phyloP scores from a whole-genome alignment of 225 moss, liverwort and hornwort genomes.

The Lunularia cruciata region DNA sequence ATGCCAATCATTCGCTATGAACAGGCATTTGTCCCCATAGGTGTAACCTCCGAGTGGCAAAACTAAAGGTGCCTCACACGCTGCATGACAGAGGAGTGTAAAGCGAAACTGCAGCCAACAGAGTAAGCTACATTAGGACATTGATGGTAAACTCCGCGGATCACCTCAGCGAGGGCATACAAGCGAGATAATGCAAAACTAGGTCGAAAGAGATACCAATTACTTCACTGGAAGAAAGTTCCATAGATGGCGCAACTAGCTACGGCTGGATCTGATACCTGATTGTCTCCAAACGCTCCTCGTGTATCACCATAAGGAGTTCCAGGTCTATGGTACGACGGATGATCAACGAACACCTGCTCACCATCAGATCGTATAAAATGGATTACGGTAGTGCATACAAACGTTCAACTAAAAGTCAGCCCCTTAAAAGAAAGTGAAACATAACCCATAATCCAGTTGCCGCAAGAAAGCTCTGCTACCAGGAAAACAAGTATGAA shows the following conservation, averaged over 20 bases:
- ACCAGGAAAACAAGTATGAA: too few relatives aligned
- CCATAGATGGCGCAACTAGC: too few relatives aligned
- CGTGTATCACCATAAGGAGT: constrained; percentile 95
- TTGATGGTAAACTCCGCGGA: not conserved
- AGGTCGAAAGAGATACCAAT: too few relatives aligned
- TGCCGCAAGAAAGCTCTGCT: too few relatives aligned
- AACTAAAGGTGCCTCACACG: constrained; percentile 87
- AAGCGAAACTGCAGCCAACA: constrained; percentile 70
- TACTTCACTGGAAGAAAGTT: too few relatives aligned
- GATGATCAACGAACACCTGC: constrained; percentile 89
- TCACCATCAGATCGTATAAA: not conserved
- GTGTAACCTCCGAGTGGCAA: constrained; percentile 84
- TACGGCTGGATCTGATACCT: constrained; percentile 24
- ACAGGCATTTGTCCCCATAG: constrained; percentile 85
- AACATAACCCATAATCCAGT: too few relatives aligned
- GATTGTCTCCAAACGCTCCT: constrained; percentile 90
- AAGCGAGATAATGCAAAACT: too few relatives aligned
- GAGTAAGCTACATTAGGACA: not conserved
- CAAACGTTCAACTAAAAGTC: too few relatives aligned
- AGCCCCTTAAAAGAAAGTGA: too few relatives aligned
- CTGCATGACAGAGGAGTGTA: constrained; percentile 92
- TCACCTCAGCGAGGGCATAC: too few relatives aligned
- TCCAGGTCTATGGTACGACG: constrained; percentile 83
- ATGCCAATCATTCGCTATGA: constrained; percentile 98
- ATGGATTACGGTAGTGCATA: too few relatives aligned